phyloP scores from a whole-genome alignment of 2,329 filamentous ascomycete species.

The Pseudopyrenochaeta lycopersici region DNA sequence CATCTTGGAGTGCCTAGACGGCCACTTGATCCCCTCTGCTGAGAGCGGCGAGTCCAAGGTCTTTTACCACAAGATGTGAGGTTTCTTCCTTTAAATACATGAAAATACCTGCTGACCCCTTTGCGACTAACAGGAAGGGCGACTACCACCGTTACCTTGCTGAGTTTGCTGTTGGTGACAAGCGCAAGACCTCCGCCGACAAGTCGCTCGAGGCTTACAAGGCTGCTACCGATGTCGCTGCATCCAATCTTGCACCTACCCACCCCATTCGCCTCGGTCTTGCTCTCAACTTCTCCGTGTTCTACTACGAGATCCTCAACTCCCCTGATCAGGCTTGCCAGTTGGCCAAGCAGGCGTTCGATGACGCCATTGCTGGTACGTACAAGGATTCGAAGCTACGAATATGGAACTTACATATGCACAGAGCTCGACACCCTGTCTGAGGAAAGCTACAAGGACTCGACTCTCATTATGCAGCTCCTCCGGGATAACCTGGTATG shows the following conservation, averaged over 20 bases:
- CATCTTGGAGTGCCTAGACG: conserved; percentile 92
- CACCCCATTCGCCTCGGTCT: conserved; percentile 94
- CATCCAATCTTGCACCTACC: conserved; percentile 87
- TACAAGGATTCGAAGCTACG: conserved; percentile 22
- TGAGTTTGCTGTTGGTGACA: conserved; percentile 93
- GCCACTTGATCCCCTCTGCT: conserved; percentile 92
- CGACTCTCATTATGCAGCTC: conserved; percentile 98
- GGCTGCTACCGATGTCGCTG: conserved; percentile 86
- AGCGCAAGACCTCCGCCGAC: conserved; percentile 93
- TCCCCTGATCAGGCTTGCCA: conserved; percentile 98
- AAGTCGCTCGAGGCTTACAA: conserved; percentile 98
- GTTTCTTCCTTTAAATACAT: not conserved
- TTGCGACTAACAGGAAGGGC: conserved; percentile 78
- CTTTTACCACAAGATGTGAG: conserved; percentile 99
- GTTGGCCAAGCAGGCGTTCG: conserved; percentile 93
- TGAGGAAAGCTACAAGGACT: conserved; percentile 99
- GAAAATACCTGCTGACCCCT: conserved; percentile 23
- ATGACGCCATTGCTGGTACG: conserved; percentile 90
- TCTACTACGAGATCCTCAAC: conserved; percentile 99
- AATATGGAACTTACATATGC: conserved; percentile 25
- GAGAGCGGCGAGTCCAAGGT: conserved; percentile 98
- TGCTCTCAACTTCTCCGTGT: conserved; percentile 96
- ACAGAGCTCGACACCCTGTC: conserved; percentile 93
- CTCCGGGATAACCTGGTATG: conserved; percentile 92
- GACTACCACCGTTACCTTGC: conserved; percentile 99